These are phyloP conservation scores for Eimeria praecox DNA, from an alignment of 169 alveolate species.

Conservation along the genomic window DNA sequence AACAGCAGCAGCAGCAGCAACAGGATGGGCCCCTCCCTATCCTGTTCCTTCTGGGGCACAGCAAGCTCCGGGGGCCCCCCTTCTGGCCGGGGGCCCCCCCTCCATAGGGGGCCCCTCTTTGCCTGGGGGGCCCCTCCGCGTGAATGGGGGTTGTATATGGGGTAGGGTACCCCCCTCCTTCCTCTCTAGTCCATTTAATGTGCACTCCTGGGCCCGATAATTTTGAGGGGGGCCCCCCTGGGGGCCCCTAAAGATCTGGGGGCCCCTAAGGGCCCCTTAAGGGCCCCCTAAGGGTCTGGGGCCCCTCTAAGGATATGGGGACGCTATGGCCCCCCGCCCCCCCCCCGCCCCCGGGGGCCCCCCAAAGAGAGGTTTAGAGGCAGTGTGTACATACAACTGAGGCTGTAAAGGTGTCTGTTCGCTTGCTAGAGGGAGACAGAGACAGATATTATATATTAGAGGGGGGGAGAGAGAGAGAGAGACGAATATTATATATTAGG, in stretches of 20 bases:
- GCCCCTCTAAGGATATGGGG: no score
- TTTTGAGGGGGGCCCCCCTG: not conserved
- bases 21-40: not conserved
- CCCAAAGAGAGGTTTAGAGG: no score
- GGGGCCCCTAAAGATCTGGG: conserved; percentile 33
- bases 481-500: no score
- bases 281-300: conserved; percentile 10
- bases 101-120: not conserved
- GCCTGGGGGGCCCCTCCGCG: not conserved
- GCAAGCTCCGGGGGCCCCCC: conserved; percentile 19
- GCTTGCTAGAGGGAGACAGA: not conserved
- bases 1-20: not conserved
- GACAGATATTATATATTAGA: no score
- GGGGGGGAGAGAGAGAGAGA: no score
- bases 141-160: conserved; percentile 15
- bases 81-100: conserved; percentile 1
- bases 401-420: not conserved
- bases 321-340: no score
- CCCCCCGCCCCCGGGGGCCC: no score
- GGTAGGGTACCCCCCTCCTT: conserved; percentile 31
- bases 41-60: not conserved
- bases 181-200: conserved; percentile 24
- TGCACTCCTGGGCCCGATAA: conserved; percentile 21
- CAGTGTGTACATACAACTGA: conserved; percentile 34
- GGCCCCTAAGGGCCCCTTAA: conserved; percentile 17